Evolutionary conservation across 2,329 filamentous ascomycete genomes (phyloP).

Genomic region (Cadophora gregata): DNA sequence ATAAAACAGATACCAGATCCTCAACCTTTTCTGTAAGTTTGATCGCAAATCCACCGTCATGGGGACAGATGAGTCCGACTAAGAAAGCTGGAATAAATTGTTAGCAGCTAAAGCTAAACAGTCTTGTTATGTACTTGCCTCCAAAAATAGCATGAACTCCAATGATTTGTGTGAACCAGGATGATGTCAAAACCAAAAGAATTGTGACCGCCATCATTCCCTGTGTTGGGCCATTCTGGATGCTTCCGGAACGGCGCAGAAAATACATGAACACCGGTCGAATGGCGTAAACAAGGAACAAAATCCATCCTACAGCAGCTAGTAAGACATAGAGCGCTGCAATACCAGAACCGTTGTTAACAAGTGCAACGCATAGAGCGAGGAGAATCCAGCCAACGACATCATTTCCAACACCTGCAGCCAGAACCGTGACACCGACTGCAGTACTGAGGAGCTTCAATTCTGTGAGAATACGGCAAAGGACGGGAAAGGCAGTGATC

Average conservation of each 20-base stretch:
- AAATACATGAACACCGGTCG: slow-evolving; percentile 78
- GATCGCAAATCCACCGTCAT: slow-evolving; percentile 88
- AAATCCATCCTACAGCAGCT: slow-evolving; percentile 72
- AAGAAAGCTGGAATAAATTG: slow-evolving; percentile 68
- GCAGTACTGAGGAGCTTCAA: slow-evolving; percentile 82
- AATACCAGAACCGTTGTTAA: slow-evolving; percentile 84
- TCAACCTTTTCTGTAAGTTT: slow-evolving; percentile 94
- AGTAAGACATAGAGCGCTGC: slow-evolving; percentile 86
- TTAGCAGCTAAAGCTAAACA: not conserved
- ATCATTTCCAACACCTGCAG: slow-evolving; percentile 92
- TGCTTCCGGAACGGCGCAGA: slow-evolving; percentile 73
- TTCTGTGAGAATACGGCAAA: slow-evolving; percentile 92
- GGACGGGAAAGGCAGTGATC: slow-evolving; percentile 89
- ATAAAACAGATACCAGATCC: slow-evolving; percentile 82
- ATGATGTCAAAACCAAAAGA: slow-evolving; percentile 76
- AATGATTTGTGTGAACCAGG: slow-evolving; percentile 90
- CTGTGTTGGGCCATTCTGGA: slow-evolving; percentile 89
- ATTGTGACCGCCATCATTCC: slow-evolving; percentile 83
- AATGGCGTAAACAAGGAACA: slow-evolving; percentile 76
- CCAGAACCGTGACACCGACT: slow-evolving; percentile 87
- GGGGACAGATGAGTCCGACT: slow-evolving; percentile 86
- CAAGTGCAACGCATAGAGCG: slow-evolving; percentile 89
- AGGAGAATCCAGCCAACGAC: slow-evolving; percentile 91
- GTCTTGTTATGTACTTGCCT: slow-evolving; percentile 26
- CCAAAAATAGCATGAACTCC: slow-evolving; percentile 96